These are phyloP conservation scores for Oryza glaberrima DNA, from an alignment of 176 grass and related monocot species.

Conservation along the genomic window DNA sequence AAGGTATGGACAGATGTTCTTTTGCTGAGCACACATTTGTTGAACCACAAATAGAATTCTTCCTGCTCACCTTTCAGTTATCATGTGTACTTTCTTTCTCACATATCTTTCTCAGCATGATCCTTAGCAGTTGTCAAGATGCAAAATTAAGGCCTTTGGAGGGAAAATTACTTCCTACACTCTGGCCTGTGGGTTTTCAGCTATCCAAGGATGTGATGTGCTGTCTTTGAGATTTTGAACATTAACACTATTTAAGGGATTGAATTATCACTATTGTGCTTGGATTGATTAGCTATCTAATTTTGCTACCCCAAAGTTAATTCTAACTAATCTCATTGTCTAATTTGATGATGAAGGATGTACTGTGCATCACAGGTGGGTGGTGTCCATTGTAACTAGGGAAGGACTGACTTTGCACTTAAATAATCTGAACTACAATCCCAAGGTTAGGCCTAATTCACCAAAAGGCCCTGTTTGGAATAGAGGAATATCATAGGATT, in stretches of 20 bases:
- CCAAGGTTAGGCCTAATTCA: too few relatives aligned
- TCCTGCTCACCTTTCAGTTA: constrained; percentile 17
- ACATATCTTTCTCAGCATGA: background rate
- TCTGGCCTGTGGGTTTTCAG: background rate
- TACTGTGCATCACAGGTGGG: background rate
- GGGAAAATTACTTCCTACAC: background rate
- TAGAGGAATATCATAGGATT: background rate
- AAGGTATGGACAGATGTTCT: constrained; percentile 20
- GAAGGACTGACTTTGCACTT: background rate
- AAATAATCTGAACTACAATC: background rate
- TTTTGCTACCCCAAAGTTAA: background rate
- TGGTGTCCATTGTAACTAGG: background rate
- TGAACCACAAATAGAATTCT: constrained; percentile 36
- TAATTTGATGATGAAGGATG: background rate
- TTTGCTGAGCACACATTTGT: constrained; percentile 33
- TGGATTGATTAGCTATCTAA: background rate
- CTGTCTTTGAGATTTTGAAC: background rate
- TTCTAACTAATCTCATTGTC: background rate
- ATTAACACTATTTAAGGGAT: constrained; percentile 5
- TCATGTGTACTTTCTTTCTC: background rate
- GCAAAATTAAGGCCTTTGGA: background rate
- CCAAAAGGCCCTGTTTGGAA: background rate
- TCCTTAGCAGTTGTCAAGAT: background rate
- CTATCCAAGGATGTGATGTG: background rate
- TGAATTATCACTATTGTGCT: constrained; percentile 16